Evolutionary conservation across 23 red algal genomes (phyloP).

Genomic region (Agarophyton chilense): DNA sequence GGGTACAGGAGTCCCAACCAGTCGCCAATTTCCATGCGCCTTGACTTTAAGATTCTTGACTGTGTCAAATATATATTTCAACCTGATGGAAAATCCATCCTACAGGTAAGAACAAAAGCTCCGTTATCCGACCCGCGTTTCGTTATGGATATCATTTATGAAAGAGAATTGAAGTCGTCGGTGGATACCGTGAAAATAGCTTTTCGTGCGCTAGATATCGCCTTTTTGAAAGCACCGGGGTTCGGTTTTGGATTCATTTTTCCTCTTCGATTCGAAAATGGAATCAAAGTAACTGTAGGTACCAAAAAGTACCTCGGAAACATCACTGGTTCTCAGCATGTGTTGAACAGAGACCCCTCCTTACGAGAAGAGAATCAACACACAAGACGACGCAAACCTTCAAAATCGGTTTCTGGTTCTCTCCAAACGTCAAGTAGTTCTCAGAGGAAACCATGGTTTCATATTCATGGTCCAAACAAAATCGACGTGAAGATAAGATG

Average conservation of each 20-base stretch:
- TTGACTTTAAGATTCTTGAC: slow-evolving; percentile 27
- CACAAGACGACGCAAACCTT: background rate
- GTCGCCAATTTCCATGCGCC: slow-evolving; percentile 10
- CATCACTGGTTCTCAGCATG: background rate
- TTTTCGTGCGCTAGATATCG: slow-evolving; percentile 21
- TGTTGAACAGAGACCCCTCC: background rate
- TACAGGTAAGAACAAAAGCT: slow-evolving; percentile 28
- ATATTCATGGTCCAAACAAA: slow-evolving; percentile 1
- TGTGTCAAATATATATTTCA: slow-evolving; percentile 49
- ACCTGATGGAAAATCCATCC: background rate
- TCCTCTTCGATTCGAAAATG: slow-evolving; percentile 37
- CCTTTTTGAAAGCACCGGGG: slow-evolving; percentile 39
- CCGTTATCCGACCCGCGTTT: slow-evolving; percentile 26
- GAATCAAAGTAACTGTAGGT: slow-evolving; percentile 30
- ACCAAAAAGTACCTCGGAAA: slow-evolving; percentile 22
- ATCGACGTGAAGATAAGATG: slow-evolving; percentile 42
- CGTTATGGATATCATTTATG: slow-evolving; percentile 19
- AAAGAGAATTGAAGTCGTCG: background rate
- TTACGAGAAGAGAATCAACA: background rate
- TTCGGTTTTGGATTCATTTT: slow-evolving; percentile 32
- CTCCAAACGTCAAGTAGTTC: background rate
- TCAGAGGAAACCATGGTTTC: background rate
- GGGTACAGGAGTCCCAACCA: background rate
- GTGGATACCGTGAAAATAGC: slow-evolving; percentile 31
- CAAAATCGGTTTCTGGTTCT: background rate